Conservation (phyloP, 352 stramenopile genomes). For the Phytopythium vexans region DNA sequence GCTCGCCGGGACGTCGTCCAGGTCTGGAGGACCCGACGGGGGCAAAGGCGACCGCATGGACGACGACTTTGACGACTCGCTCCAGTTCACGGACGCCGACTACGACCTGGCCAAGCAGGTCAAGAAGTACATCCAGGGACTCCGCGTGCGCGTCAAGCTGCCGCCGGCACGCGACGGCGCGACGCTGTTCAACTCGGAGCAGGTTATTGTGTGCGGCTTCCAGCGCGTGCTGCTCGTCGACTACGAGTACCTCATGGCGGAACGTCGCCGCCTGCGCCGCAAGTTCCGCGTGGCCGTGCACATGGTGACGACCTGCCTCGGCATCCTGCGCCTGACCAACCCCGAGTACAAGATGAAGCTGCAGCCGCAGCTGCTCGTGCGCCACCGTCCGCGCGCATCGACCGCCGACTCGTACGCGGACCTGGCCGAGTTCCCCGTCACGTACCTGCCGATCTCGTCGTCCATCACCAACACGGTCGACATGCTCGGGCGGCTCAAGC, state of each 20-base stretch:
- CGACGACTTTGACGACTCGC: conserved; percentile 48
- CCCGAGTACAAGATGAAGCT: conserved; percentile 47
- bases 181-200: conserved; percentile 37
- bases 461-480: conserved; percentile 45
- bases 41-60: conserved; percentile 12
- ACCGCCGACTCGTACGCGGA: conserved; percentile 45
- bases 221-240: conserved; percentile 72
- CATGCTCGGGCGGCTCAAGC: conserved; percentile 45
- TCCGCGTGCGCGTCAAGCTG: conserved; percentile 59
- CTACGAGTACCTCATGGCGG: conserved; percentile 68
- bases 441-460: conserved; percentile 66
- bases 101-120: conserved; percentile 76
- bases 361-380: conserved; percentile 10
- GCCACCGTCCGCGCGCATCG: conserved; percentile 31
- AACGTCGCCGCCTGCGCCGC: conserved; percentile 50
- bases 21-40: conserved; percentile 7
- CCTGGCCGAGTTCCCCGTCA: conserved; percentile 58
- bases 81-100: conserved; percentile 64
- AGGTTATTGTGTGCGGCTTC: conserved; percentile 52
- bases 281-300: conserved; percentile 67
- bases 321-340: conserved; percentile 50
- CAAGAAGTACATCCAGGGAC: conserved; percentile 51
- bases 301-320: conserved; percentile 39
- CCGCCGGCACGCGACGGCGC: conserved; percentile 31
- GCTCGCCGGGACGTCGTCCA: conserved; percentile 10